Evolutionary conservation across 2,329 filamentous ascomycete species (phyloP).

Genomic region (Aphanocladium album): DNA sequence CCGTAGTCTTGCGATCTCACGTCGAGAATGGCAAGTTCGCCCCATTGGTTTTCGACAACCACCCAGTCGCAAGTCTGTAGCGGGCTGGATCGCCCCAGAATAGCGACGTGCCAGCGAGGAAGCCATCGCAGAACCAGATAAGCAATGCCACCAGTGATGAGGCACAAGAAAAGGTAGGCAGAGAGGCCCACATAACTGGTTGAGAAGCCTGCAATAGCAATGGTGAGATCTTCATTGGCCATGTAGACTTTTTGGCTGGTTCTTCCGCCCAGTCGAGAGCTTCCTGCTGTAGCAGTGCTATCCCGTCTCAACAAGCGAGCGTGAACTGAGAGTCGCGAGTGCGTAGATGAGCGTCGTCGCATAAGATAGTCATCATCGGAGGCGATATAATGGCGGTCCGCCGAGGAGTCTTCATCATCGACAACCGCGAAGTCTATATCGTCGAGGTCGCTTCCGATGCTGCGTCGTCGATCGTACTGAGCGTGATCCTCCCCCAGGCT

Average conservation of each 20-base stretch:
- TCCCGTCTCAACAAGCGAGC: conserved; percentile 65
- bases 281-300: conserved; percentile 64
- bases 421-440: conserved; percentile 36
- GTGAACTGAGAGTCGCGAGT: conserved; percentile 52
- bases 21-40: conserved; percentile 75
- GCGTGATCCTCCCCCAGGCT: not conserved
- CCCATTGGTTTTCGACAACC: conserved; percentile 96
- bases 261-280: conserved; percentile 57
- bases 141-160: conserved; percentile 67
- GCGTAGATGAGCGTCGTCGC: conserved; percentile 58
- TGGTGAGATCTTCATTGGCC: conserved; percentile 85
- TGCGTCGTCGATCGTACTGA: conserved; percentile 20
- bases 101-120: conserved; percentile 74
- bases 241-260: conserved; percentile 90
- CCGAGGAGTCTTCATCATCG: conserved; percentile 31
- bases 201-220: conserved; percentile 85
- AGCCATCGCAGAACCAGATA: conserved; percentile 88
- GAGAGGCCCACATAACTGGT: conserved; percentile 67
- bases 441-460: conserved; percentile 34
- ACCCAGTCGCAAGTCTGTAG: conserved; percentile 82
- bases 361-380: conserved; percentile 43
- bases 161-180: conserved; percentile 65
- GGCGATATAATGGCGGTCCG: conserved; percentile 37
- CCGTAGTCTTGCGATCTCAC: conserved; percentile 53
- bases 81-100: conserved; percentile 65